A percentile compares a stretch with the other conserved stretches of the same genome.
These are phyloP conservation scores for Thecaphora frezii DNA, from an alignment of 1,284 basidiomycete genomes.

Conservation along the genomic window DNA sequence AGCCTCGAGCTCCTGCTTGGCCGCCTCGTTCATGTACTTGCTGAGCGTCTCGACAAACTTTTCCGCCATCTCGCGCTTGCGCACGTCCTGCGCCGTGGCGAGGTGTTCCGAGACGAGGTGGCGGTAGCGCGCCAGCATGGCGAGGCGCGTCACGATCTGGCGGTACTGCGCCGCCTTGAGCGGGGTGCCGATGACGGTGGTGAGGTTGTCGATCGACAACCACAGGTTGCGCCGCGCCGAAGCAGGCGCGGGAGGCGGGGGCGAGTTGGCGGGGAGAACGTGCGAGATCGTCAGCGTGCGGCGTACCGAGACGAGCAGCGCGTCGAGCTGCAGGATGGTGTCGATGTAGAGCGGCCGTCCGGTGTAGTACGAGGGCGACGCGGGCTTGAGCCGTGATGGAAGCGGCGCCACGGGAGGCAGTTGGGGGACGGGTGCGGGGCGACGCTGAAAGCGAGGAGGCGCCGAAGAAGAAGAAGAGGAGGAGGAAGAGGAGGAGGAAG, in stretches of 20 bases:
- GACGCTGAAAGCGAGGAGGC: not conserved
- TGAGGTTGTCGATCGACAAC: conserved; percentile 70
- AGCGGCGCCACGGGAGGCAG: conserved; percentile 21
- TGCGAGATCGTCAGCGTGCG: conserved; percentile 69
- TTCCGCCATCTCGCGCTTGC: conserved; percentile 14
- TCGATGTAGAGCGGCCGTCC: conserved; percentile 77
- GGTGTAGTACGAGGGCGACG: conserved; percentile 81
- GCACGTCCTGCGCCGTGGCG: not conserved
- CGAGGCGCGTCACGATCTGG: conserved; percentile 69
- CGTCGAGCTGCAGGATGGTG: conserved; percentile 70
- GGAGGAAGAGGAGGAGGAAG: conserved; percentile 11
- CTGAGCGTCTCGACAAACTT: conserved; percentile 35
- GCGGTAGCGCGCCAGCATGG: conserved; percentile 72
- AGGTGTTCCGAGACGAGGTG: conserved; percentile 59
- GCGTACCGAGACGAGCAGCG: conserved; percentile 68
- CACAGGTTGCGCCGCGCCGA: conserved; percentile 61
- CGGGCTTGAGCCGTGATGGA: conserved; percentile 57
- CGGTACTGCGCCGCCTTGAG: conserved; percentile 76
- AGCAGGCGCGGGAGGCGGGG: conserved; percentile 60
- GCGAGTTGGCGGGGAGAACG: conserved; percentile 75
- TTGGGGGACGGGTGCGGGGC: conserved; percentile 8
- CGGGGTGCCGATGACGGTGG: conserved; percentile 65
- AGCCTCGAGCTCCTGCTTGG: conserved; percentile 9
- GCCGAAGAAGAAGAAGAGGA: conserved; percentile 9
- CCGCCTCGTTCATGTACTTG: conserved; percentile 37